Percentiles rank a stretch among this genome's conserved stretches.
These are phyloP conservation scores for Cinnamomum chago DNA, from an alignment of 164 flowering plant species.

Conservation along the genomic window DNA sequence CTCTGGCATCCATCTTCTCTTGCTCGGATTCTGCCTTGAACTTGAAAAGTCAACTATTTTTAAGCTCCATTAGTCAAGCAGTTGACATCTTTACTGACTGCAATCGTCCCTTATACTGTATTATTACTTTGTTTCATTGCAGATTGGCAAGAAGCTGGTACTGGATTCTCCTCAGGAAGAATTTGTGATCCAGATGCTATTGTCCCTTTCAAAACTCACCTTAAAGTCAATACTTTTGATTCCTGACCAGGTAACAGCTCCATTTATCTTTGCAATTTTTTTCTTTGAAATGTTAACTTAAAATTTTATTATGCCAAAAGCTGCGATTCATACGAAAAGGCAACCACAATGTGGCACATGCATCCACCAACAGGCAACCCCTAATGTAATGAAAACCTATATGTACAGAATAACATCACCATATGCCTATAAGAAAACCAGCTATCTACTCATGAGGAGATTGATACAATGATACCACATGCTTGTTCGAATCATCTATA, in stretches of 20 bases:
- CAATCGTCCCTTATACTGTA: neutral
- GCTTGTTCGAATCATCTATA: too few relatives aligned
- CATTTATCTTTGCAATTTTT: too few relatives aligned
- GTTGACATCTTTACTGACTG: neutral
- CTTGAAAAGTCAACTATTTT: neutral
- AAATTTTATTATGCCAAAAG: too few relatives aligned
- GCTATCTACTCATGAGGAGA: too few relatives aligned
- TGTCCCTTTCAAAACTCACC: slow-evolving; percentile 73
- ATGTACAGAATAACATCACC: too few relatives aligned
- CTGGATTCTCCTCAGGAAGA: slow-evolving; percentile 44
- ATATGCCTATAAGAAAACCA: too few relatives aligned
- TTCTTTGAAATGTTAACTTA: too few relatives aligned
- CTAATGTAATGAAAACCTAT: too few relatives aligned
- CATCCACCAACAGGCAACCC: too few relatives aligned
- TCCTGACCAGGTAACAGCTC: slow-evolving; percentile 27
- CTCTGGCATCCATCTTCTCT: neutral
- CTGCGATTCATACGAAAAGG: too few relatives aligned
- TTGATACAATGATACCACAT: too few relatives aligned
- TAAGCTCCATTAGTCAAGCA: neutral
- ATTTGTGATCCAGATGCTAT: slow-evolving; percentile 42
- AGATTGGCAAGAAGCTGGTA: slow-evolving; percentile 56
- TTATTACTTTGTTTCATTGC: slow-evolving; percentile 11
- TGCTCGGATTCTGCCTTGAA: neutral
- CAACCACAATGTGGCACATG: too few relatives aligned
- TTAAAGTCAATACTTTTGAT: slow-evolving; percentile 41